phyloP scores from a whole-genome alignment of 352 stramenopile genomes.

The Globisporangium iwayamae region DNA sequence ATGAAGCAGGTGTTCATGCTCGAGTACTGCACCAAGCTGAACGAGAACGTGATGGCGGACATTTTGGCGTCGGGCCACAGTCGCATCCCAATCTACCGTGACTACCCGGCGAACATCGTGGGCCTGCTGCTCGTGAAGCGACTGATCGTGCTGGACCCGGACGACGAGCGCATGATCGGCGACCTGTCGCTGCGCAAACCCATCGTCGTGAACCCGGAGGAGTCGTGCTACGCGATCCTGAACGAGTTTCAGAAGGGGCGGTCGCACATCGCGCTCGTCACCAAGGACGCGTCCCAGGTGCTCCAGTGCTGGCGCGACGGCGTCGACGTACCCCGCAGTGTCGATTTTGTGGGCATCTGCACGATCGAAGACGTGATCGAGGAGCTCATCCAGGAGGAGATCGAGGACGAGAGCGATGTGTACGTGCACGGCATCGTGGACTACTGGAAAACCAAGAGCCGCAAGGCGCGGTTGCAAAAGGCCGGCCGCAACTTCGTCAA shows the following conservation, averaged over 20 bases:
- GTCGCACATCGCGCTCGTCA: slow-evolving; percentile 83
- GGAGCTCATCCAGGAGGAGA: slow-evolving; percentile 87
- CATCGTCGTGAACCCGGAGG: slow-evolving; percentile 77
- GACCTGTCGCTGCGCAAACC: slow-evolving; percentile 70
- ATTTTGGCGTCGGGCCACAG: slow-evolving; percentile 87
- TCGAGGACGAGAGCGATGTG: slow-evolving; percentile 87
- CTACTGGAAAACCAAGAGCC: slow-evolving; percentile 45
- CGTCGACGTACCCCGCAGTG: slow-evolving; percentile 31
- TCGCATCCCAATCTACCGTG: slow-evolving; percentile 87
- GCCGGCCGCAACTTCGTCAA: slow-evolving; percentile 37
- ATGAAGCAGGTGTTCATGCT: slow-evolving; percentile 85
- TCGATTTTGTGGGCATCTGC: slow-evolving; percentile 81
- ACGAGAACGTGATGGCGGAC: slow-evolving; percentile 66
- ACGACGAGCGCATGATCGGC: slow-evolving; percentile 58
- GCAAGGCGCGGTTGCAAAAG: slow-evolving; percentile 30
- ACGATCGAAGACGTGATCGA: slow-evolving; percentile 92
- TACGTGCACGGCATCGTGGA: slow-evolving; percentile 59
- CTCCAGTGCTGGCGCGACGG: slow-evolving; percentile 50
- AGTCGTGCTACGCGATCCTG: slow-evolving; percentile 85
- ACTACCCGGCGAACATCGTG: slow-evolving; percentile 68
- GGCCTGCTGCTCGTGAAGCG: slow-evolving; percentile 87
- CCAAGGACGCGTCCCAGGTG: slow-evolving; percentile 45
- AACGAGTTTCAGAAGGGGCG: slow-evolving; percentile 90
- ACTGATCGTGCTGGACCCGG: slow-evolving; percentile 87
- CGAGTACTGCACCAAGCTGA: slow-evolving; percentile 69